phyloP scores from a whole-genome alignment of 1,284 basidiomycete species.

The Lignosus rhinocerotis region DNA sequence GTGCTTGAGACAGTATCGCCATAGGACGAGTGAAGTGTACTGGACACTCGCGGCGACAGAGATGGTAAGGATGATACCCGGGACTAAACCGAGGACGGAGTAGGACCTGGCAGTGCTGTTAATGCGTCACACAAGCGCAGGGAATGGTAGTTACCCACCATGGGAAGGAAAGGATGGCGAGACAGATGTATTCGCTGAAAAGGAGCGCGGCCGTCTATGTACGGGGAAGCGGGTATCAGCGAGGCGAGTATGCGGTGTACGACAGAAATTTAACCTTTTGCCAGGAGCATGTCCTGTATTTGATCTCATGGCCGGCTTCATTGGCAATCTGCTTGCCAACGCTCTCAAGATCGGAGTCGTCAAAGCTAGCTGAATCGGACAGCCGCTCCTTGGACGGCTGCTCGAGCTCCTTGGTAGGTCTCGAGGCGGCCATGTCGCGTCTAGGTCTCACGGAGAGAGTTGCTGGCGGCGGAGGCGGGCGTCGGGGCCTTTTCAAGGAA shows the following conservation, averaged over 20 bases:
- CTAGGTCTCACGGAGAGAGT: background rate
- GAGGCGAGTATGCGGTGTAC: no score
- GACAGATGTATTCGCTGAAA: constrained; percentile 52
- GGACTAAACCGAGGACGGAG: constrained; percentile 57
- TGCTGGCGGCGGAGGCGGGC: background rate
- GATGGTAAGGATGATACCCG: constrained; percentile 47
- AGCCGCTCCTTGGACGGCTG: background rate
- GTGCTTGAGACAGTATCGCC: constrained; percentile 60
- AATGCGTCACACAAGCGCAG: constrained; percentile 15
- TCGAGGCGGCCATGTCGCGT: background rate
- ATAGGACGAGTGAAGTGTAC: constrained; percentile 50
- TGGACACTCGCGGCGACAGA: constrained; percentile 38
- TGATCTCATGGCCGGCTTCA: constrained; percentile 40
- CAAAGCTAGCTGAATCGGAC: constrained; percentile 6
- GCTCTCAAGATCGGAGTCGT: constrained; percentile 11
- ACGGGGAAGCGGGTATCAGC: no score
- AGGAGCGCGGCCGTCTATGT: constrained; percentile 49
- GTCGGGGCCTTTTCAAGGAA: background rate
- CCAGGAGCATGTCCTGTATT: constrained; percentile 49
- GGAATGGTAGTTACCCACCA: constrained; percentile 34
- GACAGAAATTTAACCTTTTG: no score
- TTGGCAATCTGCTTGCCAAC: constrained; percentile 32
- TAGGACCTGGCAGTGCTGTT: constrained; percentile 41
- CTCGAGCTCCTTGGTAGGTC: background rate
- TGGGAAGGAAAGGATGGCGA: constrained; percentile 54